Evolutionary conservation across 148 eudicot genomes (phyloP).

Genomic region (Camellia sinensis): DNA sequence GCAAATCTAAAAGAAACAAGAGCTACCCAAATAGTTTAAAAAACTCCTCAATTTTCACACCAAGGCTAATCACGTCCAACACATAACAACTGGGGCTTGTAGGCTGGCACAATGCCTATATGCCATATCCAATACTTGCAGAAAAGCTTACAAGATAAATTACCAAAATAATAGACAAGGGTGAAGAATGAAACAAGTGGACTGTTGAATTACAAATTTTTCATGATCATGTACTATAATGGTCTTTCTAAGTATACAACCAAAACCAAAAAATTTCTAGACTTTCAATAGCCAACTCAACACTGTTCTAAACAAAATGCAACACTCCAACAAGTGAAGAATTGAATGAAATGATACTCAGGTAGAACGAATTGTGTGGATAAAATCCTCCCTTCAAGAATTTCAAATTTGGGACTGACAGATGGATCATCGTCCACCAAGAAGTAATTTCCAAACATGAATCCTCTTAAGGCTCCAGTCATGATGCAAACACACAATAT

Average conservation of each 20-base stretch:
- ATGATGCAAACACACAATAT: not conserved
- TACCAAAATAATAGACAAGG: not conserved
- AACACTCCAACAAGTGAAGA: not conserved
- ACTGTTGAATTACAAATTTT: not conserved
- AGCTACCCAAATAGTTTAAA: not conserved
- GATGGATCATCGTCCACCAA: not conserved
- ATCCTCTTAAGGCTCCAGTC: not conserved
- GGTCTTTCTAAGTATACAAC: not conserved
- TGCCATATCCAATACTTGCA: not conserved
- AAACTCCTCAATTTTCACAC: not conserved
- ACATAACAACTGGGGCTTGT: not conserved
- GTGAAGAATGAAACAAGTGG: not conserved
- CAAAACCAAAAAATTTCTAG: too few species aligned
- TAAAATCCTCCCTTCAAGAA: not conserved
- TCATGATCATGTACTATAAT: not conserved
- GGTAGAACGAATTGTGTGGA: not conserved
- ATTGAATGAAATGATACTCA: not conserved
- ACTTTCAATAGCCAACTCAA: not conserved
- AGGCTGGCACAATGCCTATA: constrained; percentile 1
- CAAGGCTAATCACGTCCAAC: not conserved
- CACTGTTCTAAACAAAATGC: not conserved
- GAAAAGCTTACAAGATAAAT: not conserved
- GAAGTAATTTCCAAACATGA: not conserved
- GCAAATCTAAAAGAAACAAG: not conserved
- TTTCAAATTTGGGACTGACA: not conserved